phyloP scores from a whole-genome alignment of 805 yeast species.

The Torulaspora franciscae region DNA sequence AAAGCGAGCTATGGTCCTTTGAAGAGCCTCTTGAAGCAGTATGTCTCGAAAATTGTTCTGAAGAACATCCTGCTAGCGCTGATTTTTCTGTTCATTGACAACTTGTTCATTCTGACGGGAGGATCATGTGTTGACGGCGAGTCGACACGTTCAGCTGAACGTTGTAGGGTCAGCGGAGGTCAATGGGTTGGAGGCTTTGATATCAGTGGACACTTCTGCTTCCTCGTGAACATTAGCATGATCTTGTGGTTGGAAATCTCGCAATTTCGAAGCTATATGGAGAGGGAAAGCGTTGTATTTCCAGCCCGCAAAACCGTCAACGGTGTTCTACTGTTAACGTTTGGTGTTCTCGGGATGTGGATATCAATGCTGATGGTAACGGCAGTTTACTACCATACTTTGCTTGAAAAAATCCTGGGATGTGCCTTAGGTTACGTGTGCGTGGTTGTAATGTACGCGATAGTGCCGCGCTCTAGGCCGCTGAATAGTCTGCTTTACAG shows the following conservation, averaged over 20 bases:
- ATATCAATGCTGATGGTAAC: conserved; percentile 63
- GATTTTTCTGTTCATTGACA: conserved; percentile 33
- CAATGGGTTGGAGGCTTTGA: conserved; percentile 50
- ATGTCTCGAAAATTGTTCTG: conserved; percentile 24
- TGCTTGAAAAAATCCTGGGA: conserved; percentile 69
- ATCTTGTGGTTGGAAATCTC: conserved; percentile 38
- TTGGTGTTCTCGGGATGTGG: conserved; percentile 42
- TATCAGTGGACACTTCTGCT: conserved; percentile 50
- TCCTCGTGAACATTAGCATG: conserved; percentile 41
- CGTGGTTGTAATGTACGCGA: conserved; percentile 42
- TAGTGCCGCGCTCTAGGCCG: conserved; percentile 19
- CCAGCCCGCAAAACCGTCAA: conserved; percentile 5
- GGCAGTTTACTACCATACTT: conserved; percentile 75
- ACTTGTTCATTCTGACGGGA: conserved; percentile 33
- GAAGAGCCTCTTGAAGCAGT: conserved; percentile 18
- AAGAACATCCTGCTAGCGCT: conserved; percentile 25
- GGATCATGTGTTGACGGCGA: conserved; percentile 30
- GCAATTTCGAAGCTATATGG: conserved; percentile 12
- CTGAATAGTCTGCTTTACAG: conserved; percentile 11
- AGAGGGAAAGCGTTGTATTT: conserved; percentile 9
- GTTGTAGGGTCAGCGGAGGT: conserved; percentile 34
- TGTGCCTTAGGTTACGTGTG: conserved; percentile 56
- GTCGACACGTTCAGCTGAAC: conserved; percentile 31
- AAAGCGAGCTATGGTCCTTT: neutral
- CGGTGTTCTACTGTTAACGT: conserved; percentile 4